Evolutionary conservation across 2,329 filamentous ascomycete species (phyloP).

Genomic region (Hypomyces rosellus): DNA sequence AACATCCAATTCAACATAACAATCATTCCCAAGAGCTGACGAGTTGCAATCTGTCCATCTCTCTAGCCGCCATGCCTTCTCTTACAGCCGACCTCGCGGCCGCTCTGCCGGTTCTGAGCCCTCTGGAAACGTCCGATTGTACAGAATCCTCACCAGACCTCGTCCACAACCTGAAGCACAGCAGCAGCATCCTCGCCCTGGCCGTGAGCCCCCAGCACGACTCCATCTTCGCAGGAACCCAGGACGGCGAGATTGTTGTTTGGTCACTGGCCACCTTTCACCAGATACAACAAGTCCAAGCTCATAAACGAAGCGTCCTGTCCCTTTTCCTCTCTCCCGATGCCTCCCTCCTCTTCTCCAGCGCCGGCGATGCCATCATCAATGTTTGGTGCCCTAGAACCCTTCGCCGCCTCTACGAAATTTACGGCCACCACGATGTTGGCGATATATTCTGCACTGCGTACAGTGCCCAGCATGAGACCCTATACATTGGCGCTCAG

Average conservation of each 20-base stretch:
- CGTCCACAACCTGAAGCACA: slow-evolving; percentile 68
- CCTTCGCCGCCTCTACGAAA: slow-evolving; percentile 73
- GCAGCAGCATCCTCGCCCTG: slow-evolving; percentile 75
- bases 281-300: slow-evolving; percentile 70
- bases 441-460: slow-evolving; percentile 95
- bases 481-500: slow-evolving; percentile 85
- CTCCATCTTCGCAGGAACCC: slow-evolving; percentile 85
- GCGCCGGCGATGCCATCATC: slow-evolving; percentile 85
- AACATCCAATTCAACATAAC: not conserved
- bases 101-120: slow-evolving; percentile 1
- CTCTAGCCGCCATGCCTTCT: slow-evolving; percentile 12
- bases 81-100: slow-evolving; percentile 7
- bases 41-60: too few species aligned
- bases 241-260: slow-evolving; percentile 86
- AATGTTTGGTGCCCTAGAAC: slow-evolving; percentile 84
- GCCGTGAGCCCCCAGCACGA: slow-evolving; percentile 71
- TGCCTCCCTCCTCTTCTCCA: slow-evolving; percentile 75
- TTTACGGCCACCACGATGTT: slow-evolving; percentile 89
- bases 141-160: slow-evolving; percentile 47
- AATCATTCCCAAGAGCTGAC: too few species aligned
- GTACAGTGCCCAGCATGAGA: slow-evolving; percentile 73
- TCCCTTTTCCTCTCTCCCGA: slow-evolving; percentile 75
- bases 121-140: slow-evolving; percentile 15
- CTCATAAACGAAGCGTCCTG: slow-evolving; percentile 86
- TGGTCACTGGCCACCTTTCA: slow-evolving; percentile 89